Evolutionary conservation across 345 rosid species (phyloP).

Genomic region (Luvunga scandens): DNA sequence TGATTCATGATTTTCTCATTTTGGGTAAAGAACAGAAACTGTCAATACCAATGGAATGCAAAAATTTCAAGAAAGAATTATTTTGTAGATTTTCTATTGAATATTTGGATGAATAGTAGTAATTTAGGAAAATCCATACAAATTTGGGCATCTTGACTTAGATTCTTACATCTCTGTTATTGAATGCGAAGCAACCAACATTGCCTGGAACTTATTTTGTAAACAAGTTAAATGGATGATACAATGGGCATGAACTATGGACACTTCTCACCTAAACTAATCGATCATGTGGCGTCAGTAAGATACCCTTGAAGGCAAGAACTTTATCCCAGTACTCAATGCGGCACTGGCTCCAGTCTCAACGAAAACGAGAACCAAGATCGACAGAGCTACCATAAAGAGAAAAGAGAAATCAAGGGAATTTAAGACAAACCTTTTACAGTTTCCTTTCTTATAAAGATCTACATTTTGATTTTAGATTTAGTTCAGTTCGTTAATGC

Average conservation of each 20-base stretch:
- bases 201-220: too few relatives aligned
- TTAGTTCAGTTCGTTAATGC: not conserved
- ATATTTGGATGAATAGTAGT: not conserved
- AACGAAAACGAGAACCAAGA: not conserved
- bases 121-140: not conserved
- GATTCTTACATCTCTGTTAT: not conserved
- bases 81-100: not conserved
- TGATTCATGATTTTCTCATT: not conserved
- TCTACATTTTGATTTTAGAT: not conserved
- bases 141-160: not conserved
- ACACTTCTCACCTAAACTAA: not conserved
- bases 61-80: not conserved
- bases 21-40: not conserved
- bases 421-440: not conserved
- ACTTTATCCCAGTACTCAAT: not conserved
- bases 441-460: conserved; percentile 6
- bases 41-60: not conserved
- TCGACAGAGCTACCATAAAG: not conserved
- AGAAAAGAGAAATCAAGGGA: not conserved
- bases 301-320: too few relatives aligned
- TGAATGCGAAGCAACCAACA: too few relatives aligned
- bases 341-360: not conserved
- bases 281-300: not conserved
- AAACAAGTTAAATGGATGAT: too few relatives aligned
- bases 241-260: not conserved